Evolutionary conservation across 208 protist species (phyloP).

Genomic region (Leishmania turanica): DNA sequence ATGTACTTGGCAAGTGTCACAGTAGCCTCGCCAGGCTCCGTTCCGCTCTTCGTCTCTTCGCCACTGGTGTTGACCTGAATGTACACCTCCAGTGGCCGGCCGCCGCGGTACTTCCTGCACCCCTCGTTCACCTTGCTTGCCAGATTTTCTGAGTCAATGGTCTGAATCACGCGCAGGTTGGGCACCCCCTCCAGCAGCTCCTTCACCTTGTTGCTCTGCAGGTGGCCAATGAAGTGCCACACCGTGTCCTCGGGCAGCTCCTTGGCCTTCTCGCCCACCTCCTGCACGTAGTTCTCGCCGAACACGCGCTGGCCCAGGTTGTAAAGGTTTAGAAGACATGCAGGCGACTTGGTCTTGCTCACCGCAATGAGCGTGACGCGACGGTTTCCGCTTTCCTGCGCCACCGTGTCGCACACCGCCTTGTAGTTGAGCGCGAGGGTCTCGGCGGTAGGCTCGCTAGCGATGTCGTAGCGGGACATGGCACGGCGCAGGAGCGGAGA

Average conservation of each 20-base stretch:
- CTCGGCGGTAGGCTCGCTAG: conserved; percentile 55
- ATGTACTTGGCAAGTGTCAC: conserved; percentile 82
- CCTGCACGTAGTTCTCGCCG: conserved; percentile 98
- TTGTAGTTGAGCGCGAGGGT: conserved; percentile 62
- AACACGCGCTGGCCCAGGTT: conserved; percentile 81
- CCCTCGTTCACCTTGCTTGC: conserved; percentile 88
- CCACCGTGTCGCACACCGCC: conserved; percentile 40
- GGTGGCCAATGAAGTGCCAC: conserved; percentile 98
- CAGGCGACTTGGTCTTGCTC: conserved; percentile 86
- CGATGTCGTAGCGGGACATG: conserved; percentile 63
- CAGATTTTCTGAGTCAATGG: conserved; percentile 92
- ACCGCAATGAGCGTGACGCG: conserved; percentile 66
- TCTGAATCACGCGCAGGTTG: conserved; percentile 89
- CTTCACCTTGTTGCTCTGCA: conserved; percentile 98
- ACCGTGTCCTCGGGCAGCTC: conserved; percentile 87
- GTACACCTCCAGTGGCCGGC: conserved; percentile 80
- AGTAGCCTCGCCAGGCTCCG: conserved; percentile 62
- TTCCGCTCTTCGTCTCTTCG: conserved; percentile 94
- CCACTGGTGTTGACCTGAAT: conserved; percentile 96
- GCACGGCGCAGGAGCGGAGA: conserved; percentile 16
- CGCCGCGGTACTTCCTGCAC: conserved; percentile 54
- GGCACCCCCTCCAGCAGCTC: conserved; percentile 63
- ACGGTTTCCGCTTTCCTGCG: conserved; percentile 34
- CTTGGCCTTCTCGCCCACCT: conserved; percentile 90
- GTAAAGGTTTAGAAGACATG: conserved; percentile 61